These are phyloP conservation scores for Colletotrichum tamarilloi DNA, from an alignment of 2,329 filamentous ascomycete genomes.

Conservation along the genomic window DNA sequence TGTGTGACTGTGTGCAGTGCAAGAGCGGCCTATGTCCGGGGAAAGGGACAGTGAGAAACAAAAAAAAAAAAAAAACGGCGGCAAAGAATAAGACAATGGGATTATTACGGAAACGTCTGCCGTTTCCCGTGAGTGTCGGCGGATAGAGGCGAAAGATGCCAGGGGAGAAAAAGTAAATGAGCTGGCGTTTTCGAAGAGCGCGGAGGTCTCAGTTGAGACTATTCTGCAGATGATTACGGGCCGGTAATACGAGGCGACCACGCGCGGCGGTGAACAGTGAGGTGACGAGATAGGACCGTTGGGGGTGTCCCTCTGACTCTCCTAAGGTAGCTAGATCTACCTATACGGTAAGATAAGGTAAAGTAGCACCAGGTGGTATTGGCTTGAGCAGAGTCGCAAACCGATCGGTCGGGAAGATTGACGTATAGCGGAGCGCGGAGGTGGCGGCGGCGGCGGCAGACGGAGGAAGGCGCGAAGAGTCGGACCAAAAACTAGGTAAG, in stretches of 20 bases:
- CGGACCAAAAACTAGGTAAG: not conserved
- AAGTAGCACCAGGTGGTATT: slow-evolving; percentile 16
- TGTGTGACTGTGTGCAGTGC: not conserved
- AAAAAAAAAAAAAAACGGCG: slow-evolving; percentile 22
- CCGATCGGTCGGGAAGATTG: slow-evolving; percentile 30
- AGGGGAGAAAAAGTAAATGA: slow-evolving; percentile 34
- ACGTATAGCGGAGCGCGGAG: not conserved
- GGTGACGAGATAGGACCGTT: not conserved
- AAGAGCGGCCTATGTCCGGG: not conserved
- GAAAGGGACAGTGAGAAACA: slow-evolving; percentile 17
- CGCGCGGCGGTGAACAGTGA: not conserved
- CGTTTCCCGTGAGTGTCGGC: slow-evolving; percentile 33
- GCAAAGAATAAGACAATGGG: slow-evolving; percentile 32
- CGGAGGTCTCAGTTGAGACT: slow-evolving; percentile 23
- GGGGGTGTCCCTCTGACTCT: not conserved
- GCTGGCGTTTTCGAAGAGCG: slow-evolving; percentile 26
- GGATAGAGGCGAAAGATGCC: slow-evolving; percentile 19
- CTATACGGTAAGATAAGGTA: not conserved
- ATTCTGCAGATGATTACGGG: slow-evolving; percentile 3
- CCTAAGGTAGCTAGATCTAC: not conserved
- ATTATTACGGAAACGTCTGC: slow-evolving; percentile 33
- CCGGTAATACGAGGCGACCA: not conserved
- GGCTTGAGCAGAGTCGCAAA: slow-evolving; percentile 39
- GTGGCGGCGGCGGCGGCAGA: not conserved
- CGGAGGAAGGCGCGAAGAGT: slow-evolving; percentile 6